Conservation (phyloP, 805 yeast genomes). For the Candida coleopterorum region DNA sequence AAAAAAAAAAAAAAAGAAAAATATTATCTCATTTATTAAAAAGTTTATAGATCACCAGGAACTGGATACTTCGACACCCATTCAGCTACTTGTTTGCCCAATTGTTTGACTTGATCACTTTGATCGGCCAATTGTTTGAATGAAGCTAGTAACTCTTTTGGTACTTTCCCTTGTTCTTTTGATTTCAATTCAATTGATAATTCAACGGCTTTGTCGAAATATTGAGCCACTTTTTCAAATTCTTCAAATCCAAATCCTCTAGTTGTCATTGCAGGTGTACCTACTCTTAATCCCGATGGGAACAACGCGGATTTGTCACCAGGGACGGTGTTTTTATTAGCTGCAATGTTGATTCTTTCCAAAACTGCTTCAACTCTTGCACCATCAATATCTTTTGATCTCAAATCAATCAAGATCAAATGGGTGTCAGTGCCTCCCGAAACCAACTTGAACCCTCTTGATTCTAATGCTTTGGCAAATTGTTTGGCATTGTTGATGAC, state of each 20-base stretch:
- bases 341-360: conserved; percentile 90
- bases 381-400: conserved; percentile 90
- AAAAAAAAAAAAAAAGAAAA: not conserved
- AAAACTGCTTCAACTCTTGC: conserved; percentile 95
- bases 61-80: conserved; percentile 95
- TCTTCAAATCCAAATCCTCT: conserved; percentile 92
- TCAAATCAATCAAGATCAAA: conserved; percentile 85
- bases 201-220: conserved; percentile 72
- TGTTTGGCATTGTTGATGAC: conserved; percentile 86
- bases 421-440: conserved; percentile 97
- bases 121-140: conserved; percentile 77
- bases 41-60: conserved; percentile 62
- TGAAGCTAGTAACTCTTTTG: conserved; percentile 86
- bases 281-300: conserved; percentile 96
- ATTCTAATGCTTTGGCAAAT: conserved; percentile 69
- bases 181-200: conserved; percentile 60
- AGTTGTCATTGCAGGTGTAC: conserved; percentile 98
- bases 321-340: conserved; percentile 96
- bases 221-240: conserved; percentile 72
- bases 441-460: conserved; percentile 74
- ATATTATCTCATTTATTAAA: no score
- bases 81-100: conserved; percentile 66
- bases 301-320: conserved; percentile 96
- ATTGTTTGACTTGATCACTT: conserved; percentile 61
- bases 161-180: conserved; percentile 67